A percentile compares a stretch with the other conserved stretches of the same genome.
These are phyloP conservation scores for Leucosporidium yakuticum DNA, from an alignment of 768 basidiomycete genomes.

Conservation along the genomic window DNA sequence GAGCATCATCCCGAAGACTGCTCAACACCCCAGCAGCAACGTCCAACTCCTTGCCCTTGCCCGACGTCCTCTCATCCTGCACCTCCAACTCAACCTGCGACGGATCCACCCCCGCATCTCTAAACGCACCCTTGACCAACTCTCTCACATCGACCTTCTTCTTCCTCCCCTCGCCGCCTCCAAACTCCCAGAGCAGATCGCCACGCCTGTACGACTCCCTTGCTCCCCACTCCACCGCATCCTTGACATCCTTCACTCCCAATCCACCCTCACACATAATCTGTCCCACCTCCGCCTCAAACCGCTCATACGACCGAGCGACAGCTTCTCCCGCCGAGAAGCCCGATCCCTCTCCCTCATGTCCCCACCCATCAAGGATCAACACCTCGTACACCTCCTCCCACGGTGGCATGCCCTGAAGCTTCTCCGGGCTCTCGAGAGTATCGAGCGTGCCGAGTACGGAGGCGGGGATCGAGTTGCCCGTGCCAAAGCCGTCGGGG, in stretches of 20 bases:
- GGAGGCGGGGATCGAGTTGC: not conserved
- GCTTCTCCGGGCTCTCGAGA: constrained; percentile 28
- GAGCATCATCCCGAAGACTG: constrained; percentile 23
- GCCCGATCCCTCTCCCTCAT: not conserved
- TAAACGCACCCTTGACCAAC: not conserved
- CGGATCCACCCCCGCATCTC: not conserved
- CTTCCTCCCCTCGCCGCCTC: not conserved
- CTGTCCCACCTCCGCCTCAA: constrained; percentile 24
- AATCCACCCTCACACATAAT: constrained; percentile 6
- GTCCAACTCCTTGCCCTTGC: constrained; percentile 16
- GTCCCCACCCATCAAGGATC: constrained; percentile 17
- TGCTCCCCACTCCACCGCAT: not conserved
- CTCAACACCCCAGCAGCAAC: constrained; percentile 8
- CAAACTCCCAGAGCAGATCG: not conserved
- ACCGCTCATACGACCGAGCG: constrained; percentile 19
- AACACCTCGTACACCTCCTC: constrained; percentile 19
- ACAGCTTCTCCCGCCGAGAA: constrained; percentile 12
- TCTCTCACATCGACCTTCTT: constrained; percentile 4
- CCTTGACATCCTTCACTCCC: constrained; percentile 4
- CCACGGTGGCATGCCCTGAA: constrained; percentile 13
- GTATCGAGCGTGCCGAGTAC: constrained; percentile 22
- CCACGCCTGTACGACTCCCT: constrained; percentile 5
- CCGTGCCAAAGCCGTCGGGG: not conserved
- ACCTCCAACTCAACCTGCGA: not conserved
- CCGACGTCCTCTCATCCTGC: not conserved